Evolutionary conservation across 2,329 filamentous ascomycete genomes (phyloP).

Genomic region (Phyllosticta citribraziliensis): DNA sequence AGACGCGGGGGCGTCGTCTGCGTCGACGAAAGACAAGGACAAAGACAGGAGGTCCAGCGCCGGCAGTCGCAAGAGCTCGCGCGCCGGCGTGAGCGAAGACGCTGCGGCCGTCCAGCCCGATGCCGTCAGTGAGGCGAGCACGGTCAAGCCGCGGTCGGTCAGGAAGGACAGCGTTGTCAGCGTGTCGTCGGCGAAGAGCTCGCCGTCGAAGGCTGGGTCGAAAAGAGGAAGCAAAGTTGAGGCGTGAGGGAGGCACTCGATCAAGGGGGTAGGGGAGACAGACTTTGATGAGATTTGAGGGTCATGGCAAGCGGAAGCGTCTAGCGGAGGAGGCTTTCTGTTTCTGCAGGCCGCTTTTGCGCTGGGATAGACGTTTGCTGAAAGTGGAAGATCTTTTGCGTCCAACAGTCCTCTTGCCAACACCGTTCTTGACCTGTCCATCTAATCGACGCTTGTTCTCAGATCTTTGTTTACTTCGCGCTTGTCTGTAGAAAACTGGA

Average conservation of each 20-base stretch:
- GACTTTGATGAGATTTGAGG: too few relatives aligned
- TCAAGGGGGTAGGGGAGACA: too few relatives aligned
- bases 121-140: constrained; percentile 25
- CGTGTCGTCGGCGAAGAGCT: constrained; percentile 3
- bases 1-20: not conserved
- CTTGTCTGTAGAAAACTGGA: too few relatives aligned
- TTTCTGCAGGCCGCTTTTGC: too few relatives aligned
- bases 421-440: too few relatives aligned
- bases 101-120: constrained; percentile 18
- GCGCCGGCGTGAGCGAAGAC: constrained; percentile 3
- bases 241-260: not conserved
- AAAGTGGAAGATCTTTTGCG: too few relatives aligned
- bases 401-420: too few relatives aligned
- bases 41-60: constrained; percentile 11
- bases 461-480: too few relatives aligned
- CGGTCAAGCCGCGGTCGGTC: constrained; percentile 15
- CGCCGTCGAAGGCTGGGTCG: not conserved
- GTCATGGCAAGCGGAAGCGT: too few relatives aligned
- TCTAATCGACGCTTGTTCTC: too few relatives aligned
- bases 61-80: constrained; percentile 11
- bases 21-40: not conserved
- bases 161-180: constrained; percentile 9
- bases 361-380: too few relatives aligned
- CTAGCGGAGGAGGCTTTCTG: too few relatives aligned
- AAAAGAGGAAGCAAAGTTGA: not conserved